Evolutionary conservation across 441 rosid genomes (phyloP).

Genomic region (Euphorbia schlechtendalii): DNA sequence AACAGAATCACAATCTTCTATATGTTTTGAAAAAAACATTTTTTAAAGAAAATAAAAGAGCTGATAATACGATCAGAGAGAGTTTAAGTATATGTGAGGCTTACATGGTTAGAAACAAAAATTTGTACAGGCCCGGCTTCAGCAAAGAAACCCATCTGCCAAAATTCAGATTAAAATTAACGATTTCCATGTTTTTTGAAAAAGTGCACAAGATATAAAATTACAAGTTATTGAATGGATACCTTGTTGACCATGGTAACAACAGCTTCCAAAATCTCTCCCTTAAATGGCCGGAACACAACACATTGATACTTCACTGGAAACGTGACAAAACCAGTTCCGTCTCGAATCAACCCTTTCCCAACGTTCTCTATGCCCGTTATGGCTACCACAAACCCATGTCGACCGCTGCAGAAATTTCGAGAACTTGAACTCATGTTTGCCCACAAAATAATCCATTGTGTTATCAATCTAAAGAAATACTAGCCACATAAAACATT

Average conservation of each 20-base stretch:
- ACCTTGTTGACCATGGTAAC: slow-evolving; percentile 95
- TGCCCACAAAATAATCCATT: background rate
- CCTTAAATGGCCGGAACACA: slow-evolving; percentile 86
- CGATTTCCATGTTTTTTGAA: background rate
- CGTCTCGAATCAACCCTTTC: slow-evolving; percentile 82
- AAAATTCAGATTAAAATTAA: slow-evolving; percentile 7
- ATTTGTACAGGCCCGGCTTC: slow-evolving; percentile 96
- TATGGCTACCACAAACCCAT: slow-evolving; percentile 91
- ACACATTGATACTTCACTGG: slow-evolving; percentile 86
- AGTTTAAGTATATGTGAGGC: slow-evolving; percentile 18
- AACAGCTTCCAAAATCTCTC: slow-evolving; percentile 84
- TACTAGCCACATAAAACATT: background rate
- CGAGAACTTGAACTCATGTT: background rate
- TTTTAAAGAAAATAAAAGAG: background rate
- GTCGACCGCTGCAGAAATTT: slow-evolving; percentile 49
- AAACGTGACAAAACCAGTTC: slow-evolving; percentile 79
- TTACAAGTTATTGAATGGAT: background rate
- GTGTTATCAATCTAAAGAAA: background rate
- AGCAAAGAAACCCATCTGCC: slow-evolving; percentile 92
- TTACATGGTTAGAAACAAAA: slow-evolving; percentile 87
- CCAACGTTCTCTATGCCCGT: slow-evolving; percentile 78
- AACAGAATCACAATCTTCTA: too few relatives aligned
- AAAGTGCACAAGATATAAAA: background rate
- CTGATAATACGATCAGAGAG: background rate
- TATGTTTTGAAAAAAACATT: too few relatives aligned